A percentile compares a stretch with the other conserved stretches of the same genome.
phyloP scores from a whole-genome alignment of 495 filamentous ascomycete genomes.

The Pyrenula massariospora region DNA sequence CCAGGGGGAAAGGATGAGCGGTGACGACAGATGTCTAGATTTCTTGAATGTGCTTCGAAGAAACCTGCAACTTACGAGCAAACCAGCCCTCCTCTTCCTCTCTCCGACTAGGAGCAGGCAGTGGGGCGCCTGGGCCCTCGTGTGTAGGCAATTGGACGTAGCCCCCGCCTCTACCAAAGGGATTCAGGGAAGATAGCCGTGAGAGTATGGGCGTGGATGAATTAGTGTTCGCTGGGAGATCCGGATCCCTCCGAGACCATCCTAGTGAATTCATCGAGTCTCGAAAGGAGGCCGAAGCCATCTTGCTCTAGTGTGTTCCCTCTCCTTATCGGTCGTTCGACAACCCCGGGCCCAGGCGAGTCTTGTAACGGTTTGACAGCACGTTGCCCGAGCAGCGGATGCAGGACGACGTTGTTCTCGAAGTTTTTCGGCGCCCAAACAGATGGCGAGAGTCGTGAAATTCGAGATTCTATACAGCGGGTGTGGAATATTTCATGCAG shows the following conservation, averaged over 20 bases:
- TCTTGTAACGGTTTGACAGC: neutral
- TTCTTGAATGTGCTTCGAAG: neutral
- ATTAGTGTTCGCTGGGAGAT: constrained; percentile 69
- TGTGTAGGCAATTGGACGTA: constrained; percentile 85
- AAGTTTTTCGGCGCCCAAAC: neutral
- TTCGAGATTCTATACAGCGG: constrained; percentile 35
- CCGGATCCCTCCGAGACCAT: constrained; percentile 80
- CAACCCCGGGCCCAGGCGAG: neutral
- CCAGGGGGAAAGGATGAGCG: constrained; percentile 1
- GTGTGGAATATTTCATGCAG: constrained; percentile 37
- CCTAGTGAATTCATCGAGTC: constrained; percentile 91
- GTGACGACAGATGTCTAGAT: neutral
- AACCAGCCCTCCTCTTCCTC: constrained; percentile 96
- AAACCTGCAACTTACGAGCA: constrained; percentile 64
- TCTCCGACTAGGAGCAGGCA: constrained; percentile 72
- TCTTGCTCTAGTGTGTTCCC: constrained; percentile 25
- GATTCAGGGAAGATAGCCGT: constrained; percentile 75
- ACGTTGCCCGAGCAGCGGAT: neutral
- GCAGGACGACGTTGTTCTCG: neutral
- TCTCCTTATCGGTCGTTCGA: neutral
- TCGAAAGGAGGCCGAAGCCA: constrained; percentile 85
- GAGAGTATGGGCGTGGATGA: constrained; percentile 64
- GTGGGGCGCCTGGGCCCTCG: constrained; percentile 72
- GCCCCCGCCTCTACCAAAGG: constrained; percentile 68
- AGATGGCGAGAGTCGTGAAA: neutral